phyloP scores from a whole-genome alignment of 306 rosid species.

The Oemleria cerasiformis region DNA sequence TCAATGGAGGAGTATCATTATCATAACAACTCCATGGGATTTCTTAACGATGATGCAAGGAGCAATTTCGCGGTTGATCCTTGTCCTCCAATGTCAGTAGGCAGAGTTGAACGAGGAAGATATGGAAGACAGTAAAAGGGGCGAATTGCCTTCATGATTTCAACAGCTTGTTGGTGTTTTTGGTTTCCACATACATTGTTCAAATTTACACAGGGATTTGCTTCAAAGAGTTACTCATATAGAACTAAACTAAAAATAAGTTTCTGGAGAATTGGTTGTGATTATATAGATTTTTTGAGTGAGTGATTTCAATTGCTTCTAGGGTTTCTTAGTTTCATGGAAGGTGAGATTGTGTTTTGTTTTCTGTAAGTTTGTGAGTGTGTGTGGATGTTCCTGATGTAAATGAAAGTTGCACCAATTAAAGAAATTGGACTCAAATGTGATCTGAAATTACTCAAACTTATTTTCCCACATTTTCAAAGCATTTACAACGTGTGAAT shows the following conservation, averaged over 20 bases:
- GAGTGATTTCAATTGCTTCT: neutral
- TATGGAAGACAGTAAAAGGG: slow-evolving; percentile 20
- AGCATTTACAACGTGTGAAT: neutral
- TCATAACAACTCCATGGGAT: slow-evolving; percentile 30
- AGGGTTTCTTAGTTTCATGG: neutral
- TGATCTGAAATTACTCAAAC: too few species aligned
- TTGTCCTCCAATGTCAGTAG: slow-evolving; percentile 25
- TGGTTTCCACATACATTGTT: slow-evolving; percentile 4
- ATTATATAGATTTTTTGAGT: slow-evolving; percentile 2
- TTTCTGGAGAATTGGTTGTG: neutral
- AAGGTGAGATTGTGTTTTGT: neutral
- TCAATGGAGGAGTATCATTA: slow-evolving; percentile 44
- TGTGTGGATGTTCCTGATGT: too few species aligned
- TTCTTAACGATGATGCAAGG: slow-evolving; percentile 47
- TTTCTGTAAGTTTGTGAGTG: neutral
- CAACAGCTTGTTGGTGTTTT: slow-evolving; percentile 59
- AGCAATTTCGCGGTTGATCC: slow-evolving; percentile 49
- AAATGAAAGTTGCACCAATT: neutral
- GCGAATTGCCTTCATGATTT: slow-evolving; percentile 26
- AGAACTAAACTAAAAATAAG: neutral
- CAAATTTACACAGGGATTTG: neutral
- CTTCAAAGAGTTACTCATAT: slow-evolving; percentile 2
- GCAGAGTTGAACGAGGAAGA: slow-evolving; percentile 37
- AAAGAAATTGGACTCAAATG: neutral
- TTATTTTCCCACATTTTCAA: neutral